phyloP scores from a whole-genome alignment of 169 alveolate species.

The Plasmodium vivax region DNA sequence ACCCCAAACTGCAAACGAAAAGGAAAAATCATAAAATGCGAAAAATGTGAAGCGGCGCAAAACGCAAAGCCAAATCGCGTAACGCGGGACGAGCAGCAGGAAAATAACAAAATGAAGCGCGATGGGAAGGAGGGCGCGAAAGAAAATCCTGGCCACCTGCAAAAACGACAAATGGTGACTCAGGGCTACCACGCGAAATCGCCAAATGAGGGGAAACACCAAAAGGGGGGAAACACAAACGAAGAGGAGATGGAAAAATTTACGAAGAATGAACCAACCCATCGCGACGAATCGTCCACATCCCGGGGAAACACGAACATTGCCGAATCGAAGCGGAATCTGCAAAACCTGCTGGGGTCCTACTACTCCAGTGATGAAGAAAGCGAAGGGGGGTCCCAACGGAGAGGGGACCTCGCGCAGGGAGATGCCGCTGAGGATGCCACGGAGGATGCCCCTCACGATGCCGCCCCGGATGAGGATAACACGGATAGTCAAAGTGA shows the following conservation, averaged over 20 bases:
- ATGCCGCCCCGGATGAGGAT: not conserved
- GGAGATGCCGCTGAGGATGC: not conserved
- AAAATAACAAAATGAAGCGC: not conserved
- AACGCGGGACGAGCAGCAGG: not conserved
- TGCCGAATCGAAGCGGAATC: slow-evolving; percentile 11
- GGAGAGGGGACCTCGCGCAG: not conserved
- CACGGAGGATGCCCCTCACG: no score
- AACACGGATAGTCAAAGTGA: not conserved
- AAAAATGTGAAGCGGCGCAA: not conserved
- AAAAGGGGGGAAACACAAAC: not conserved
- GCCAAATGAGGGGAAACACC: not conserved
- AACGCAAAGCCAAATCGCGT: not conserved
- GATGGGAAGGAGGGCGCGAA: not conserved
- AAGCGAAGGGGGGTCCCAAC: not conserved
- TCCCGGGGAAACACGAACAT: not conserved
- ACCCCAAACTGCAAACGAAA: not conserved
- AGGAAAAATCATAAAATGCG: not conserved
- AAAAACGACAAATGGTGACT: not conserved
- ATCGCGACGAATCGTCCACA: not conserved
- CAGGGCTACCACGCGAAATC: not conserved
- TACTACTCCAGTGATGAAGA: slow-evolving; percentile 64
- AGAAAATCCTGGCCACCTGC: not conserved
- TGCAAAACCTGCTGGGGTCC: slow-evolving; percentile 2
- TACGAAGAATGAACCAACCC: not conserved
- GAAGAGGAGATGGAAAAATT: not conserved